phyloP scores from a whole-genome alignment of 2,329 filamentous ascomycete genomes.

The Diaporthe batatas region DNA sequence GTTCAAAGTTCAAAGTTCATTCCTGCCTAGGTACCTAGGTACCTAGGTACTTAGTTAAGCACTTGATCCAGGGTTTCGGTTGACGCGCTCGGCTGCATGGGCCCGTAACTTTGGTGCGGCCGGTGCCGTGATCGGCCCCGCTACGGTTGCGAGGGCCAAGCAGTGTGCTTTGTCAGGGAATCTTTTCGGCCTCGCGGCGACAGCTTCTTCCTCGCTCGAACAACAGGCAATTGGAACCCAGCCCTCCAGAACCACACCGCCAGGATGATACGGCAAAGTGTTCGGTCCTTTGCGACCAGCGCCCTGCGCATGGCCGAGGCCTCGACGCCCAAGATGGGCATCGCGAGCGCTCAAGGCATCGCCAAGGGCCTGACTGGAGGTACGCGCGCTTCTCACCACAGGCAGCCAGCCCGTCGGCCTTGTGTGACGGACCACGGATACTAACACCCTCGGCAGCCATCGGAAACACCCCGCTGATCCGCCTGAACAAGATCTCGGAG shows the following conservation, averaged over 20 bases:
- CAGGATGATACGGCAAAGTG: slow-evolving; percentile 77
- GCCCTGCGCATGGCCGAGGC: slow-evolving; percentile 66
- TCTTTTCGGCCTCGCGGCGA: slow-evolving; percentile 1
- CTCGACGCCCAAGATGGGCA: slow-evolving; percentile 74
- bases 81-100: slow-evolving; percentile 5
- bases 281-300: slow-evolving; percentile 76
- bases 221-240: background rate
- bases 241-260: slow-evolving; percentile 1
- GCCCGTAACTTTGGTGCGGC: slow-evolving; percentile 4
- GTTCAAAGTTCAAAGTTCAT: too few relatives aligned
- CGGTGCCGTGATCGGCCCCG: slow-evolving; percentile 37
- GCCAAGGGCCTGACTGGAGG: slow-evolving; percentile 85
- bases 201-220: background rate
- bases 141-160: slow-evolving; percentile 15
- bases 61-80: background rate
- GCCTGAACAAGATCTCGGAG: slow-evolving; percentile 87
- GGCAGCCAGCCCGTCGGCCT: background rate
- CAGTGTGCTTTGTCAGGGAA: slow-evolving; percentile 24
- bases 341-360: slow-evolving; percentile 84
- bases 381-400: slow-evolving; percentile 55
- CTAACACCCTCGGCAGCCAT: slow-evolving; percentile 74
- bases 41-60: too few relatives aligned
- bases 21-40: too few relatives aligned
- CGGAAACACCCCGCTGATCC: slow-evolving; percentile 95
- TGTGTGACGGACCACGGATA: background rate